These are phyloP conservation scores for Geotrichum restrictum DNA, from an alignment of 1,139 yeast species.

Conservation along the genomic window DNA sequence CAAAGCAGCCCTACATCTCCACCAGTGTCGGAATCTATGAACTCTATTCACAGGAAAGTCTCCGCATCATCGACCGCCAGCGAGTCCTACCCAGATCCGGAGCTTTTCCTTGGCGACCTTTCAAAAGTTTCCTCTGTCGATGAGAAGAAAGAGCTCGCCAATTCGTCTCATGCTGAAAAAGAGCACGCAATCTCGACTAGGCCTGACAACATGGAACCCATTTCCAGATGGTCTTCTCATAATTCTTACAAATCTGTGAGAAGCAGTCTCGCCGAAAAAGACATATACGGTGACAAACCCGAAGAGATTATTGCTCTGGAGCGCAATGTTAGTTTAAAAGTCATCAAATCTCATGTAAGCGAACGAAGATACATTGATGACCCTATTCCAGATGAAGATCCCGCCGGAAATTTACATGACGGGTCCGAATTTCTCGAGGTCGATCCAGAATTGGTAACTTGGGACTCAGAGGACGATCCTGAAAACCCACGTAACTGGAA, in stretches of 20 bases:
- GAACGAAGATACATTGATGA: slow-evolving; percentile 18
- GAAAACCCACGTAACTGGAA: slow-evolving; percentile 61
- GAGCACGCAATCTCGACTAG: too few species aligned
- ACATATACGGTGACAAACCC: slow-evolving; percentile 17
- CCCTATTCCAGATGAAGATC: slow-evolving; percentile 14
- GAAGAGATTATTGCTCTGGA: slow-evolving; percentile 12
- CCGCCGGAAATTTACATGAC: slow-evolving; percentile 27
- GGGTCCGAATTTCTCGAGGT: slow-evolving; percentile 50
- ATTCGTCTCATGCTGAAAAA: too few species aligned
- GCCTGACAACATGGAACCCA: background rate
- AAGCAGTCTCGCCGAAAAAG: slow-evolving; percentile 7
- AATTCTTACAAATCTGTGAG: slow-evolving; percentile 3
- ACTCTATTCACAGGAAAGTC: too few species aligned
- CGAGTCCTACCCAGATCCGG: too few species aligned
- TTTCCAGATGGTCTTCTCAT: background rate
- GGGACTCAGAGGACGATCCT: slow-evolving; percentile 63
- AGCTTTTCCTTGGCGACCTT: too few species aligned
- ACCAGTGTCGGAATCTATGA: too few species aligned
- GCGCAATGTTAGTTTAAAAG: slow-evolving; percentile 10
- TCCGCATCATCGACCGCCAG: too few species aligned
- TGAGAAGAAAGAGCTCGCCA: too few species aligned
- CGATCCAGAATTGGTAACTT: slow-evolving; percentile 62
- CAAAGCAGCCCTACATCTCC: too few species aligned
- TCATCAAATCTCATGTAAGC: slow-evolving; percentile 5
- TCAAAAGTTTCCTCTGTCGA: too few species aligned